Conservation (phyloP, 768 basidiomycete species). For the Hygrophorus pudorinus region DNA sequence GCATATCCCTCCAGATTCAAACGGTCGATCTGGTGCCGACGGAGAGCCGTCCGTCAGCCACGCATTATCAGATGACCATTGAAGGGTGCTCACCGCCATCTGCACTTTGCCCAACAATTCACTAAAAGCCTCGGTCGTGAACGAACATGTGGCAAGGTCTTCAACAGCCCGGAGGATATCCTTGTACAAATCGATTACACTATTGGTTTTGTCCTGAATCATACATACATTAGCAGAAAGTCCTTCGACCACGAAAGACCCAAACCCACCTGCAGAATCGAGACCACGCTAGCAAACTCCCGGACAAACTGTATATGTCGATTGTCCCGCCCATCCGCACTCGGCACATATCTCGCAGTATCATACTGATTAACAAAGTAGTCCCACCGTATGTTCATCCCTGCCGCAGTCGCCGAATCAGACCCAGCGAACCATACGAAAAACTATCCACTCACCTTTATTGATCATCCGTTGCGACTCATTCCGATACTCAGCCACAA, state of each 20-base stretch:
- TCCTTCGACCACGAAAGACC: conserved; percentile 1
- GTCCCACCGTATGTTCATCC: conserved; percentile 96
- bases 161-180: conserved; percentile 81
- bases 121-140: conserved; percentile 74
- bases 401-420: conserved; percentile 27
- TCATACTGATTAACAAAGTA: conserved; percentile 94
- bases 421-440: background rate
- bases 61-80: background rate
- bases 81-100: conserved; percentile 49
- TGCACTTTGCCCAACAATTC: conserved; percentile 74
- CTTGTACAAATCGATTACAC: conserved; percentile 82
- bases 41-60: background rate
- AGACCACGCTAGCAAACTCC: conserved; percentile 90
- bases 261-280: conserved; percentile 65
- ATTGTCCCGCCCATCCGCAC: conserved; percentile 71
- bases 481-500: conserved; percentile 91
- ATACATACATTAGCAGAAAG: background rate
- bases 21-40: conserved; percentile 61
- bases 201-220: conserved; percentile 84
- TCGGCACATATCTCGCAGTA: conserved; percentile 60
- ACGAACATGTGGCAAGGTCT: conserved; percentile 80
- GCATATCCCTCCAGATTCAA: conserved; percentile 94
- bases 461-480: conserved; percentile 90
- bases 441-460: conserved; percentile 47
- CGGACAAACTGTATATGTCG: conserved; percentile 90